Base-by-base conservation (phyloP, 2,329 filamentous ascomycete genomes). In the Allantophomopsis cytisporea region DNA sequence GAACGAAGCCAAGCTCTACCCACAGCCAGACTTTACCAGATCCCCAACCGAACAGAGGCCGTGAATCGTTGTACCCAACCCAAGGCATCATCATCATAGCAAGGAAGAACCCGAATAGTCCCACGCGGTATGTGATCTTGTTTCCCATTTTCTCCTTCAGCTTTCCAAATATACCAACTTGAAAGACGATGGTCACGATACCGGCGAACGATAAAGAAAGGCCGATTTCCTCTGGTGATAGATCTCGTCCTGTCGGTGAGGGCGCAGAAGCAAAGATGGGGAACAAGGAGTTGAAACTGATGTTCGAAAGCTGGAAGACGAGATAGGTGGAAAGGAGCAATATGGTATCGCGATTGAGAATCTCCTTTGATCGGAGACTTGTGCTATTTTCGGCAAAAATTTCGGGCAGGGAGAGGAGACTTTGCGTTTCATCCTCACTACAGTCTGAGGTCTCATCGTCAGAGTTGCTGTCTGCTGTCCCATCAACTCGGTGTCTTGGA, bases 281-380 rank as follows among this genome's bases (percentile, higher is more conserved):
- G 52, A 93, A 98, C 0, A 98, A 66, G 14, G 85, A 89, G 60
- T 94, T 95, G 69, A 88, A 98, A 3, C 86, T 87, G 47, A 95
- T 86, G 58, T 96, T 96, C 44, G 83, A 80, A 5, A 98, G 69
- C 53, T 95, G 88, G 55, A 96, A 98, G 37, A 96, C 80, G 34
- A 95, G 73, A 54, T 94, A 96, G 0, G 88, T 93, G 39, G 75
- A 57, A 5, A 98, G 71, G 0, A 98, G 71, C 2, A 93, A 65
- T 11, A 95, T 57, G 0, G 87, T 94, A 43, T 91, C 87, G 41
- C 78, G 71, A 52, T 84, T 94, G 38, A 89, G 68, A 2, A 94
- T 50, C 38, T 76, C 66, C 31, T 71, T 71, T 17, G 62, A 64
- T 2, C 65, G 65, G 10, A 79, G 60, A n/a, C 63, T 64, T 40